These are phyloP conservation scores for Cladosporium sp. DNA, from an alignment of 2,329 filamentous ascomycete species.

Conservation along the genomic window DNA sequence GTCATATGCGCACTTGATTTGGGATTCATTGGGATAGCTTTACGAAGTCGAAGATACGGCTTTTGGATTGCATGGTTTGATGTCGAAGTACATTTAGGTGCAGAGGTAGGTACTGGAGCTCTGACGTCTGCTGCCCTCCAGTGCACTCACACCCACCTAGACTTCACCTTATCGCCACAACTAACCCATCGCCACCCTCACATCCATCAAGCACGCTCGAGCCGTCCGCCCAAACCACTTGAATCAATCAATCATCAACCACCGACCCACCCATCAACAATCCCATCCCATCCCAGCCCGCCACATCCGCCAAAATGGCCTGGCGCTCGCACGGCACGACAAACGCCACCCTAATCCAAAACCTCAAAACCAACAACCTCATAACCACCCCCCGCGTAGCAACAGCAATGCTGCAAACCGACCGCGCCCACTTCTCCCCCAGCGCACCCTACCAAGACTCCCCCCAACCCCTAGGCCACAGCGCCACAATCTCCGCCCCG, in stretches of 20 bases:
- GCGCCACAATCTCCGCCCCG: constrained; percentile 66
- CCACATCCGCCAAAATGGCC: constrained; percentile 63
- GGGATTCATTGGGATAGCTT: too few relatives aligned
- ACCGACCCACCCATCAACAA: not conserved
- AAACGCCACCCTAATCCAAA: constrained; percentile 72
- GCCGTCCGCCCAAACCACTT: too few relatives aligned
- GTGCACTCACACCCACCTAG: too few relatives aligned
- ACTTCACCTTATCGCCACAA: too few relatives aligned
- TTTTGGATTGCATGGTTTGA: too few relatives aligned
- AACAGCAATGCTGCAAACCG: constrained; percentile 75
- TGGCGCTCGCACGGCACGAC: constrained; percentile 77
- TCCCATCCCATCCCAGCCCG: not conserved
- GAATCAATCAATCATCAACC: not conserved
- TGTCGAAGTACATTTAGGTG: too few relatives aligned
- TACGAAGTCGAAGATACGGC: too few relatives aligned
- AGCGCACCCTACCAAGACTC: constrained; percentile 66
- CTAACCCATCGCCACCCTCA: too few relatives aligned
- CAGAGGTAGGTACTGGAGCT: too few relatives aligned
- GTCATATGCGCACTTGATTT: too few relatives aligned
- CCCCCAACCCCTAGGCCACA: constrained; percentile 63
- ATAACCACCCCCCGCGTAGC: constrained; percentile 69
- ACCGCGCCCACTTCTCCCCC: constrained; percentile 80
- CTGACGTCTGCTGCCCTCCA: too few relatives aligned
- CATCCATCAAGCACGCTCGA: not conserved
- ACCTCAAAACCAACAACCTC: constrained; percentile 66